Evolutionary conservation across 2,329 filamentous ascomycete genomes (phyloP).

Genomic region (Rutstroemia sp.): DNA sequence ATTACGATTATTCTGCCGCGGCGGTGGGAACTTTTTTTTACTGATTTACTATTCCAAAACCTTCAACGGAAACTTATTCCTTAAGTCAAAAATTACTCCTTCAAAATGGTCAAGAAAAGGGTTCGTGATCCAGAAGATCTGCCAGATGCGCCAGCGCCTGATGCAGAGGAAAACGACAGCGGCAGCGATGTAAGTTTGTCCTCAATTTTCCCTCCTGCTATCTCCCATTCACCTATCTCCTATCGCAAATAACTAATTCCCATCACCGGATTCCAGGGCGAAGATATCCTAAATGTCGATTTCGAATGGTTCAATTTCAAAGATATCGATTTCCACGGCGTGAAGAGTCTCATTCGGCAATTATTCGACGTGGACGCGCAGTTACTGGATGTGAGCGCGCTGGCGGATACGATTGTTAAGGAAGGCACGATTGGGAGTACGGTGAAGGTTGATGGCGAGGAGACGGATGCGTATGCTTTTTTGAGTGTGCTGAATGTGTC

Average conservation of each 20-base stretch:
- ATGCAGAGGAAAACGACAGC: slow-evolving; percentile 23
- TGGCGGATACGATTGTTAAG: slow-evolving; percentile 79
- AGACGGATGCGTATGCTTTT: slow-evolving; percentile 87
- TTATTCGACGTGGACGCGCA: slow-evolving; percentile 83
- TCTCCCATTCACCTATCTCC: neutral
- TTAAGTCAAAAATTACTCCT: neutral
- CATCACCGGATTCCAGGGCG: slow-evolving; percentile 49
- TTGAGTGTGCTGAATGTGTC: slow-evolving; percentile 76
- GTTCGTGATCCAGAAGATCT: slow-evolving; percentile 28
- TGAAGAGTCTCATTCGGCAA: slow-evolving; percentile 84
- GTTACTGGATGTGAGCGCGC: slow-evolving; percentile 78
- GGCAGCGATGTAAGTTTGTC: slow-evolving; percentile 22
- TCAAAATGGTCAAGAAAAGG: slow-evolving; percentile 31
- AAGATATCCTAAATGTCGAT: slow-evolving; percentile 88
- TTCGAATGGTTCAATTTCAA: slow-evolving; percentile 99
- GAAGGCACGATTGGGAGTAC: slow-evolving; percentile 88
- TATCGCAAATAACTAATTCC: neutral
- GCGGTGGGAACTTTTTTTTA: neutral
- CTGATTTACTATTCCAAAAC: neutral
- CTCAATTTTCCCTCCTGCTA: neutral
- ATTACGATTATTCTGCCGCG: neutral
- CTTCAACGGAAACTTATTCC: too few relatives aligned
- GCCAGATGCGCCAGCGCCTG: slow-evolving; percentile 22
- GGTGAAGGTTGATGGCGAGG: slow-evolving; percentile 94
- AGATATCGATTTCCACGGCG: slow-evolving; percentile 86